Conservation (phyloP, 257 asterid genomes). For the Solanum tarijense region DNA sequence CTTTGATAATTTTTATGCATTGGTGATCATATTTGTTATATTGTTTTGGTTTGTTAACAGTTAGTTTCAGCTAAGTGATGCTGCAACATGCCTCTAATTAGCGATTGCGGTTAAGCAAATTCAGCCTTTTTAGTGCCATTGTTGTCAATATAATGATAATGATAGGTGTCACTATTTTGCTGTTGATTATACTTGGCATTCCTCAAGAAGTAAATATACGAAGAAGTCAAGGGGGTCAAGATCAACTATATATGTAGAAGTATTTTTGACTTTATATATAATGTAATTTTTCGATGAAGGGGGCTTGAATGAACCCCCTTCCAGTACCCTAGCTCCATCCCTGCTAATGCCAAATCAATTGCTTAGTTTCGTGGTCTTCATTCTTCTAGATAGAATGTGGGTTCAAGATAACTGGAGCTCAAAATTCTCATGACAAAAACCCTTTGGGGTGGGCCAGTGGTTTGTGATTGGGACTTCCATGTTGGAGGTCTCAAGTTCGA, state of each 20-base stretch:
- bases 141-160: background rate
- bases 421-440: background rate
- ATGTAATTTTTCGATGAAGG: background rate
- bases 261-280: background rate
- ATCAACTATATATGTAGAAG: background rate
- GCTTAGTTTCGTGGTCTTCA: background rate
- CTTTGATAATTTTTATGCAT: background rate
- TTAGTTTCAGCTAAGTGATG: background rate
- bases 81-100: background rate
- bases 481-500: too few species aligned
- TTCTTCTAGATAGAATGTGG: background rate
- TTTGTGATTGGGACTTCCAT: too few species aligned
- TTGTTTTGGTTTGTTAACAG: background rate
- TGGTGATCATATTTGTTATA: background rate
- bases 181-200: background rate
- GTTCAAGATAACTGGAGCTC: background rate
- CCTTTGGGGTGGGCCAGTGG: too few species aligned
- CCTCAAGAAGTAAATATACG: background rate
- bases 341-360: background rate
- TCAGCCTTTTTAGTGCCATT: background rate
- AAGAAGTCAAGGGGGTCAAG: background rate
- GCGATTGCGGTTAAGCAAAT: background rate
- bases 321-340: background rate
- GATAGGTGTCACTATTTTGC: background rate
- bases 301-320: background rate